These are phyloP conservation scores for Boletales sp. DNA, from an alignment of 768 basidiomycete genomes.

Conservation along the genomic window DNA sequence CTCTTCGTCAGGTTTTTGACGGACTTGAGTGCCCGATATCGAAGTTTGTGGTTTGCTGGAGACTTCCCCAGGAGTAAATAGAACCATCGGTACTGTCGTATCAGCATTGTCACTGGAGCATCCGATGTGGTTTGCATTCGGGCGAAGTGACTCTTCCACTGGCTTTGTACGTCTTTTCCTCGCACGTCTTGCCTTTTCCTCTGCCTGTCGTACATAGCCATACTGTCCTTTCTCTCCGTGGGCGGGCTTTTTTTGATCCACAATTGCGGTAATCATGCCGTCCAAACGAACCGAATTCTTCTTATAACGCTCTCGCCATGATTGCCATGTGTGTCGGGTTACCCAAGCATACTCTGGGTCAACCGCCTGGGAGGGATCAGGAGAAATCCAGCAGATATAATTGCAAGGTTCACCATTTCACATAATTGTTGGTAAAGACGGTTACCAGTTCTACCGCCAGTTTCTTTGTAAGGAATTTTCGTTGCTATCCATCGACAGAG, in stretches of 20 bases:
- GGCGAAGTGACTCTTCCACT: conserved; percentile 19
- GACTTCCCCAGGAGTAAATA: conserved; percentile 23
- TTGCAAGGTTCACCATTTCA: conserved; percentile 50
- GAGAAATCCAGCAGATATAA: neutral
- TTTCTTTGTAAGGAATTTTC: conserved; percentile 82
- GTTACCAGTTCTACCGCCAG: conserved; percentile 78
- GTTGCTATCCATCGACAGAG: conserved; percentile 77
- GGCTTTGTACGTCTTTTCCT: conserved; percentile 46
- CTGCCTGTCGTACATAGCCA: conserved; percentile 73
- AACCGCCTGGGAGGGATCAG: conserved; percentile 38
- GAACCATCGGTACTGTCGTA: conserved; percentile 20
- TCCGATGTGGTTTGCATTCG: conserved; percentile 13
- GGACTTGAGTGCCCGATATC: conserved; percentile 19
- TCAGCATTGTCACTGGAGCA: conserved; percentile 6
- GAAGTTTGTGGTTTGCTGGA: conserved; percentile 28
- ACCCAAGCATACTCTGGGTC: conserved; percentile 82
- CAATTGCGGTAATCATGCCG: conserved; percentile 56
- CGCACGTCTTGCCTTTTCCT: conserved; percentile 60
- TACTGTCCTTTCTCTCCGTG: conserved; percentile 80
- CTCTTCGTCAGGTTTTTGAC: conserved; percentile 54
- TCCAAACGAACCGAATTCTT: conserved; percentile 74
- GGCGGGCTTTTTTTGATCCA: conserved; percentile 63
- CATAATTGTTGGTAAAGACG: conserved; percentile 79
- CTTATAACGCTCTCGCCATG: conserved; percentile 87
- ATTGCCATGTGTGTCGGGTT: conserved; percentile 82